A percentile compares a stretch with the other conserved stretches of the same genome.
These are phyloP conservation scores for Termitomyces sp. DNA, from an alignment of 768 basidiomycete genomes.

Conservation along the genomic window DNA sequence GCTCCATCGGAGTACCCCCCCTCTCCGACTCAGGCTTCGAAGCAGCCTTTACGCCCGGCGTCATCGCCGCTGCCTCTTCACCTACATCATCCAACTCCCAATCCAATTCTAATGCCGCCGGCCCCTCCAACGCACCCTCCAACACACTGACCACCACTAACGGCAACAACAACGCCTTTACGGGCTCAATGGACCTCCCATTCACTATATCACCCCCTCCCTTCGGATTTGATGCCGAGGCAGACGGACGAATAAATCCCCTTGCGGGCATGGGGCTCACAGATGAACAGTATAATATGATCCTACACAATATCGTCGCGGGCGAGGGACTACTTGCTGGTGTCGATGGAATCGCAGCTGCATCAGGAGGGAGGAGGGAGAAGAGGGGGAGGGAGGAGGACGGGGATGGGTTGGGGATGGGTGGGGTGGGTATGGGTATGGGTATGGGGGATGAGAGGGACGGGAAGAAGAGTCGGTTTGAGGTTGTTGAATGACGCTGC, in stretches of 20 bases:
- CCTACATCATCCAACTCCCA: slow-evolving; percentile 21
- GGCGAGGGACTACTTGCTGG: slow-evolving; percentile 45
- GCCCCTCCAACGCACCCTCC: not conserved
- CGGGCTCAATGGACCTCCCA: slow-evolving; percentile 1
- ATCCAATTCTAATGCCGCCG: slow-evolving; percentile 5
- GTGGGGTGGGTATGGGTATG: not conserved
- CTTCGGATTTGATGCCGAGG: slow-evolving; percentile 28
- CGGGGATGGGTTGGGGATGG: not conserved
- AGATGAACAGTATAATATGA: slow-evolving; percentile 81
- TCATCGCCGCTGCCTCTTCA: slow-evolving; percentile 4
- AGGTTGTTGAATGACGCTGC: not conserved
- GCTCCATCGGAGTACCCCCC: slow-evolving; percentile 62
- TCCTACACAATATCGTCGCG: slow-evolving; percentile 67
- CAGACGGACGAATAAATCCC: slow-evolving; percentile 68
- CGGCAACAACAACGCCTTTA: slow-evolving; percentile 5
- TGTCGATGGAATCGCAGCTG: slow-evolving; percentile 18
- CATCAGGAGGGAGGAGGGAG: slow-evolving; percentile 2
- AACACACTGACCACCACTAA: slow-evolving; percentile 1
- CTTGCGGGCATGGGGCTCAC: slow-evolving; percentile 83
- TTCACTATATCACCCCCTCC: not conserved
- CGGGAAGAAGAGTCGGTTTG: slow-evolving; percentile 3
- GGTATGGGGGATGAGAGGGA: not conserved
- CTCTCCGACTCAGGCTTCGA: slow-evolving; percentile 49
- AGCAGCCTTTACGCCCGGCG: slow-evolving; percentile 38
- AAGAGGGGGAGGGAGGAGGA: slow-evolving; percentile 1